Conservation (phyloP, 768 basidiomycete genomes). For the Kwoniella heveanensis region DNA sequence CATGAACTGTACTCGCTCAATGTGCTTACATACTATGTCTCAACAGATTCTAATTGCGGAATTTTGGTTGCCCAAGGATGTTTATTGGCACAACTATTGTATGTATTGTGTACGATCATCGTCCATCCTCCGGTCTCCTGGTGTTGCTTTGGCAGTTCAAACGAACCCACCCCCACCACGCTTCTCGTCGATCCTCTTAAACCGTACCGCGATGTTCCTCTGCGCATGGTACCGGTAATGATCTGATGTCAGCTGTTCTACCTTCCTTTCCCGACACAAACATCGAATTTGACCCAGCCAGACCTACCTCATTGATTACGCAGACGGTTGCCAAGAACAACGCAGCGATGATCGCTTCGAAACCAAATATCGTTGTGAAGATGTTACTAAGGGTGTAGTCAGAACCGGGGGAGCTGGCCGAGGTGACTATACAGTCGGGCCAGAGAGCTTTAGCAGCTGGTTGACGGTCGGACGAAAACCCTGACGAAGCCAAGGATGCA, state of each 20-base stretch:
- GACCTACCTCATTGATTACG: constrained; percentile 68
- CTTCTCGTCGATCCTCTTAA: constrained; percentile 86
- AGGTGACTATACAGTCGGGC: constrained; percentile 17
- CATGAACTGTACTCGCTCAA: too few species aligned
- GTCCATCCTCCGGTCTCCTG: too few species aligned
- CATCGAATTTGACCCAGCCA: too few species aligned
- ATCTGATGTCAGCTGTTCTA: neutral
- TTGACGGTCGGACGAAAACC: too few species aligned
- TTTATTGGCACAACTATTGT: too few species aligned
- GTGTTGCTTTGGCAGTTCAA: too few species aligned
- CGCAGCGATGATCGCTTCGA: constrained; percentile 74
- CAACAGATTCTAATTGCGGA: too few species aligned
- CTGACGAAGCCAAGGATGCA: too few species aligned
- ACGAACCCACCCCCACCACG: constrained; percentile 85
- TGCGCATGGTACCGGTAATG: too few species aligned
- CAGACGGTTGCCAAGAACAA: constrained; percentile 80
- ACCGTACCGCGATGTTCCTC: constrained; percentile 78
- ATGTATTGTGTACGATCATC: too few species aligned
- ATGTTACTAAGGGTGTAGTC: constrained; percentile 75
- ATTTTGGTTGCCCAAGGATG: too few species aligned
- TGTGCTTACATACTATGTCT: too few species aligned
- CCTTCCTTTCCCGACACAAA: neutral
- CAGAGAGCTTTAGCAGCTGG: neutral
- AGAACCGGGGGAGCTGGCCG: constrained; percentile 58
- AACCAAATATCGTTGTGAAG: constrained; percentile 82